Evolutionary conservation across 2,329 filamentous ascomycete genomes (phyloP), one percentile per base, ranked within the genome.

Genomic region (Dactylonectria macrodidyma): DNA sequence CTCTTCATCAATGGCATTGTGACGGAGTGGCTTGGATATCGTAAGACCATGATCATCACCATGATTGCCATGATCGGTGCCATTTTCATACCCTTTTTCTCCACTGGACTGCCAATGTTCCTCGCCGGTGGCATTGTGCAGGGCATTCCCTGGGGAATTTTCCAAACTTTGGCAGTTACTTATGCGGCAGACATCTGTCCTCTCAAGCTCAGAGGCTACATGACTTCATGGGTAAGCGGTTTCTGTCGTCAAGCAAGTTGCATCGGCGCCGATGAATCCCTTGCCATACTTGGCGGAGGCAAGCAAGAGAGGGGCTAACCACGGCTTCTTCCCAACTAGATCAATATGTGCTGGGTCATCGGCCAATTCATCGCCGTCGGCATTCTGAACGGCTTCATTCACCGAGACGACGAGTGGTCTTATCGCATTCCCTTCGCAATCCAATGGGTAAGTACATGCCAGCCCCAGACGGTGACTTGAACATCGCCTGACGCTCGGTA

Each of bases 31-130:
- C 80, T 81, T n/a, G 84, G 84, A 0, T 85, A 84, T 67, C 80
- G 83, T 62, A 80, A 82, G 73, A 85, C 84, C 1, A 81, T 88
- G 69, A 80, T 87, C 10, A 38, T 3, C 3, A 80, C 82, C 0
- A 77, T 88, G 62, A 52, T 77, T 1, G 70, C 74, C 71, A 75
- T 82, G 81, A 72, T 77, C 10, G 76, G 75, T 14, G 85, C 85
- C 68, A 84, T 88, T 65, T 86, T 85, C 69, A 79, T 86, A 59
- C 77, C 81, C 48, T 87, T 87, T 77, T 86, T 86, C 61, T 78
- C 82, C 19, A 65, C 78, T 61, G 79, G 76, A 24, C 77, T 85
- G 14, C 68, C 77, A 9, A 77, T 83, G 71, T 79, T 86, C 1
- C 77, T 86, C 10, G 78, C 78, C 7, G 83, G 83, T 2, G 82